Evolutionary conservation across 2,329 filamentous ascomycete species (phyloP), one percentile per base, ranked within the genome.

Genomic region (Juglanconis juglandina): DNA sequence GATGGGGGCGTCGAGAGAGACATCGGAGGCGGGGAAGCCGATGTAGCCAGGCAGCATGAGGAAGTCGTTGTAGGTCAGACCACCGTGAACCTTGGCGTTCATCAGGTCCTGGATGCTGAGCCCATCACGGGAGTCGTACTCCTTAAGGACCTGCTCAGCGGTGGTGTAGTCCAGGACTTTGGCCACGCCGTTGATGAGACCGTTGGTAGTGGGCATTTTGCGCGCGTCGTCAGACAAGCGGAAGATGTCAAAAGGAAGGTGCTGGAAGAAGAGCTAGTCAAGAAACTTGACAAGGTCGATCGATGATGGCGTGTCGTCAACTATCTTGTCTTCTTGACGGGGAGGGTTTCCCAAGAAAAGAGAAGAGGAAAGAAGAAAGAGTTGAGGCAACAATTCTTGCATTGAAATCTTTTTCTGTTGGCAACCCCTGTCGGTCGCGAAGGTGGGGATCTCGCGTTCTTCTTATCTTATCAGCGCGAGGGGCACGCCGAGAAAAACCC

Each of bases 41-140:
- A 99, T 97, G 81, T 97, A 96, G 74, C 96, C 96, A 61, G 95
- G 95, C 64, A 99, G 85, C 70, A 99, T 80, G 65, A 99, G 87
- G 81, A 99, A 99, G 79, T 99, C 95, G 78, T 99, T 99, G 85
- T 97, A 99, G 62, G 94, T 98, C 72, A 99, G 83, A 71, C 95
- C 95, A 64, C 95, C 95, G 72, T 93, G 91, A 77, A 88, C 89
- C 80, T 90, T 89, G 67, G 94, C 93, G 80, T 99, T 90, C 75
- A 98, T 87, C 69, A 99, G 84, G 66, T 92, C 88, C 72, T 92
- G 82, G 71, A 96, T 86, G 73, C 92, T 87, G 69, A 99, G 88
- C 62, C 95, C 95, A 86, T 99, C 95, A 69, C 80, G 83, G 74
- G 83, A 82, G 67, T 87, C 74, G 77, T 96, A 97, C 72, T 94